phyloP scores from a whole-genome alignment of 2,329 filamentous ascomycete genomes.

The Rugonectria rugulosa region DNA sequence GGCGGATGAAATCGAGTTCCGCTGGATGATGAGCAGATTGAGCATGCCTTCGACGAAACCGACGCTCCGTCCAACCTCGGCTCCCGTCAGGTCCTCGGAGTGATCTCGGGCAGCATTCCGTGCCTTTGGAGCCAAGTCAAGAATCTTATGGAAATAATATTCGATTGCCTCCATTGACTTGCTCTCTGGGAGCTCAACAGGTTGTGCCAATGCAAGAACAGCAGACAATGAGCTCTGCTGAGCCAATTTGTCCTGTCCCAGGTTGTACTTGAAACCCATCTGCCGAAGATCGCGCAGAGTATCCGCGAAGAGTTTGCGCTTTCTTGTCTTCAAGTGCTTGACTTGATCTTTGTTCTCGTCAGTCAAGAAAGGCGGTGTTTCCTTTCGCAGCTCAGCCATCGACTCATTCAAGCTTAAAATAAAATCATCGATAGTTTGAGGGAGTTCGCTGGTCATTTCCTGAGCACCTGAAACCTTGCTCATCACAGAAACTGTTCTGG shows the following conservation, averaged over 20 bases:
- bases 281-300: constrained; percentile 81
- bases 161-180: constrained; percentile 56
- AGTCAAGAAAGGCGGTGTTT: constrained; percentile 81
- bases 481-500: constrained; percentile 79
- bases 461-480: constrained; percentile 64
- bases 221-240: constrained; percentile 75
- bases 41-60: constrained; percentile 90
- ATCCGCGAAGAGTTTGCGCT: constrained; percentile 89
- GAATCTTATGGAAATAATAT: constrained; percentile 79
- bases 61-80: constrained; percentile 80
- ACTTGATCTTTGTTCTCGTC: constrained; percentile 86
- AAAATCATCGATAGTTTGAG: constrained; percentile 70
- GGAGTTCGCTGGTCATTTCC: constrained; percentile 60
- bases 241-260: constrained; percentile 75
- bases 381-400: constrained; percentile 78
- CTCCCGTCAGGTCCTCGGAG: constrained; percentile 82
- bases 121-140: constrained; percentile 75
- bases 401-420: constrained; percentile 71
- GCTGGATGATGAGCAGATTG: constrained; percentile 68
- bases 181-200: constrained; percentile 45
- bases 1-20: constrained; percentile 55
- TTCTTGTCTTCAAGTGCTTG: constrained; percentile 89
- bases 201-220: constrained; percentile 68
- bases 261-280: constrained; percentile 90
- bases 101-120: constrained; percentile 75